Evolutionary conservation across 2,329 filamentous ascomycete species (phyloP), one percentile per base, ranked within the genome.

Genomic region (Xylariales sp.): DNA sequence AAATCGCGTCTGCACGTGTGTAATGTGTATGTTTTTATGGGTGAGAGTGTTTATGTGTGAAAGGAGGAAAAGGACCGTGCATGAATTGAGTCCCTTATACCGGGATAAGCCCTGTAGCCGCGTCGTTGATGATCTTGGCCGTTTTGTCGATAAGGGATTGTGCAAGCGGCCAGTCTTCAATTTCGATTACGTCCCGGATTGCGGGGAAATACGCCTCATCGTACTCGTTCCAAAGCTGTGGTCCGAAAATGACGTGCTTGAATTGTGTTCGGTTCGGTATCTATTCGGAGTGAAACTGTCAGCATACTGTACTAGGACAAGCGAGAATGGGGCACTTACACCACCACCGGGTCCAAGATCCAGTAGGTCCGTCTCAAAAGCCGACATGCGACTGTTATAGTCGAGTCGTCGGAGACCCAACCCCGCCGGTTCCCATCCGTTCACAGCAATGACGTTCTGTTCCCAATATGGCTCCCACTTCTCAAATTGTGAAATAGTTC

Each of bases 171-270:
- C 91, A 94, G 74, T 97, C 88, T 32, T 87, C 86, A 3, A 84
- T 86, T 69, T 92, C 88, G 48, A 97, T 84, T 8, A 91, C 90
- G 75, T 97, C 94, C 64, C 93, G 86, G 64, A 97, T 91, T n/a
- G 90, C 91, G 0, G 95, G 95, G 81, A 97, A 97, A 69, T 88
- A 88, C 0, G 87, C 87, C 64, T 87, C 86, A 39, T 91, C 87
- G 72, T 90, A 87, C 45, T 86, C 88, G 41, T 90, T 90, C 91
- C 93, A 94, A 2, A 88, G 83, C 75, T 93, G 88, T 0, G 96
- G 96, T 1, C 92, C 95, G 77, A 94, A 97, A 64, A 99, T 82
- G 76, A 97, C 87, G 80, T 97, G 96, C 80, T 97, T 97, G 85
- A 94, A 99, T 81, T 98, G 96, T 5, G 92, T 92, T 71, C 95